Percentiles rank a stretch among this genome's conserved stretches.
Conservation (phyloP, 2,329 filamentous ascomycete species). For the Fusarium sp. region DNA sequence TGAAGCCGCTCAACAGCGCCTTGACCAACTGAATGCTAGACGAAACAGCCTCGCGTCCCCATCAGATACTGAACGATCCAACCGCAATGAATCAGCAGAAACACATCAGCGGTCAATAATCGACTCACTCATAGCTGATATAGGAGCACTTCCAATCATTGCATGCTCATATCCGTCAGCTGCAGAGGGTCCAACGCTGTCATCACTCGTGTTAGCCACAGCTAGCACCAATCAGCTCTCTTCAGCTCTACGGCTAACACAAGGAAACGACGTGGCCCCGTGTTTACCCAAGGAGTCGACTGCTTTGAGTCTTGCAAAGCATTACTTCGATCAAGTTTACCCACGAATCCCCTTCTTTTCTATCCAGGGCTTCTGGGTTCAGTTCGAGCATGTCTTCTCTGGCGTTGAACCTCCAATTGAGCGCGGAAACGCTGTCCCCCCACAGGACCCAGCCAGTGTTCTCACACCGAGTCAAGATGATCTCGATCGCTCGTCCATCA, state of each 20-base stretch:
- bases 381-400: conserved; percentile 14
- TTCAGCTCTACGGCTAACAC: background rate
- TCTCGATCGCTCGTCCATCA: background rate
- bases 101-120: conserved; percentile 1
- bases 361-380: conserved; percentile 11
- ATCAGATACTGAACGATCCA: background rate
- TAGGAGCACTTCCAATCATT: conserved; percentile 1
- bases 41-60: fast-evolving
- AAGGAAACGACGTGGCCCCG: background rate
- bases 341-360: conserved; percentile 18
- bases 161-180: conserved; percentile 1
- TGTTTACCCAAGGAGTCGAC: conserved; percentile 4
- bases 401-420: background rate
- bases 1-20: background rate
- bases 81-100: background rate
- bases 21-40: background rate
- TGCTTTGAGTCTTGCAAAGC: background rate
- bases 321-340: conserved; percentile 2
- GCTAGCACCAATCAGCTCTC: conserved; percentile 9
- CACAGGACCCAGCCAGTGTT: background rate
- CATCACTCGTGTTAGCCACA: conserved; percentile 1
- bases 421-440: background rate
- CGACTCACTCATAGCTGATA: conserved; percentile 9
- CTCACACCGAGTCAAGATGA: background rate
- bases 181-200: background rate